phyloP scores from a whole-genome alignment of 805 yeast genomes.

The Tanozyma kutaoensis region DNA sequence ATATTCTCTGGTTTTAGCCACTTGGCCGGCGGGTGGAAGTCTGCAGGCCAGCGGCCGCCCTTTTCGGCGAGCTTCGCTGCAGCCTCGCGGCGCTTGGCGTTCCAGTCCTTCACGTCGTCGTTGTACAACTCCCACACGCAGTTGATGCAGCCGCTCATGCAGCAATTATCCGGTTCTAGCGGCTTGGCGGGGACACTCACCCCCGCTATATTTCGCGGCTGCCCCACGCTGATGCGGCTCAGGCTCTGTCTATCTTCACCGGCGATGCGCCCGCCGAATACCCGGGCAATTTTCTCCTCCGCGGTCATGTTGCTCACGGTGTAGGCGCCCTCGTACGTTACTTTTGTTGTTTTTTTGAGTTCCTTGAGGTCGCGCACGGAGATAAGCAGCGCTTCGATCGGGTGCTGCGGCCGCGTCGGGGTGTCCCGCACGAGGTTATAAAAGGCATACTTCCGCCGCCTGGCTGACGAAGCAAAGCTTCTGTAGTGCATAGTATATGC shows the following conservation, averaged over 20 bases:
- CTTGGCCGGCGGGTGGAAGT: conserved; percentile 26
- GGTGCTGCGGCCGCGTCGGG: conserved; percentile 18
- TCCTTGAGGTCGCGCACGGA: conserved; percentile 6
- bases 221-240: conserved; percentile 20
- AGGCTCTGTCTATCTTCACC: conserved; percentile 35
- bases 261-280: conserved; percentile 44
- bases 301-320: conserved; percentile 16
- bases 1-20: conserved; percentile 17
- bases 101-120: conserved; percentile 84
- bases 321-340: conserved; percentile 20
- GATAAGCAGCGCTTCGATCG: conserved; percentile 18
- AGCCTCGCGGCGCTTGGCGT: conserved; percentile 43
- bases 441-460: too few relatives aligned
- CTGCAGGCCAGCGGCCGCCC: conserved; percentile 27
- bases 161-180: conserved; percentile 85
- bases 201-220: conserved; percentile 36
- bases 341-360: conserved; percentile 9
- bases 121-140: conserved; percentile 93
- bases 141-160: conserved; percentile 94
- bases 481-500: too few relatives aligned
- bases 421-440: conserved; percentile 24
- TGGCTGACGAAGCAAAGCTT: too few relatives aligned
- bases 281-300: conserved; percentile 32
- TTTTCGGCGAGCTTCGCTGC: conserved; percentile 21
- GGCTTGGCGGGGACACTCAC: conserved; percentile 75